Base-by-base conservation (phyloP, 345 rosid species). In the Camelina laxa region DNA sequence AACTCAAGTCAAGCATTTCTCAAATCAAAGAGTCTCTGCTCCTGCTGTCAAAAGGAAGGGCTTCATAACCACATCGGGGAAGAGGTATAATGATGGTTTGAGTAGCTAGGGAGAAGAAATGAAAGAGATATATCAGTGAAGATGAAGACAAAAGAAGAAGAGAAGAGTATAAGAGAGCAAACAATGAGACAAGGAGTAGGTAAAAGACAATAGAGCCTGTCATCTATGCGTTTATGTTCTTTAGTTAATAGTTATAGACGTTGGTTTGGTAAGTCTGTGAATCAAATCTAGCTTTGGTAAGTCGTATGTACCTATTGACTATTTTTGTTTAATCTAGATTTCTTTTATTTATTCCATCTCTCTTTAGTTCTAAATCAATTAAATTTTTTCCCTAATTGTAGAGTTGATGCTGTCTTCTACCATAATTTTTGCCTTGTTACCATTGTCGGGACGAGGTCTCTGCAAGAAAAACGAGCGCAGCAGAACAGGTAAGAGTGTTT, bases 231-330 rank as follows among this genome's bases (percentile, higher is more conserved):
- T 33, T 33, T 33, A 7, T 31, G 41, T n/a, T 57, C 21, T n/a
- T 31, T 17, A 49, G 24, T 19, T 16, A 48, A 48, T 48, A 48
- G 21, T 48, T 17, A 1, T 47, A 47, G 50, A 7, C 20, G 9
- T 47, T 27, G 30, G 30, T 27, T 27, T 7, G 50, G 50, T 2
- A 47, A 9, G 20, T 47, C 10, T 49, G 13, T 17, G 24, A 49
- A n/a, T 31, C 20, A 4, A n/a, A 31, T 57, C 22, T 57, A 57
- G 62, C 62, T 31, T n/a, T 57, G 15, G 62, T 57, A 56, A 27
- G 6, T 17, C 36, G 60, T 55, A 24, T 27, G 9, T 6, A 54
- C 59, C 58, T 54, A 0, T 54, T 6, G 33, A 22, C 16, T 12
- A 7, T 3, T 24, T 12, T 13, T 12, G 58, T 9, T 54, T 5